Evolutionary conservation across 192 early-diverging fungal genomes (phyloP), one percentile per base, ranked within the genome.

Genomic region (Rhizophagus sp.): DNA sequence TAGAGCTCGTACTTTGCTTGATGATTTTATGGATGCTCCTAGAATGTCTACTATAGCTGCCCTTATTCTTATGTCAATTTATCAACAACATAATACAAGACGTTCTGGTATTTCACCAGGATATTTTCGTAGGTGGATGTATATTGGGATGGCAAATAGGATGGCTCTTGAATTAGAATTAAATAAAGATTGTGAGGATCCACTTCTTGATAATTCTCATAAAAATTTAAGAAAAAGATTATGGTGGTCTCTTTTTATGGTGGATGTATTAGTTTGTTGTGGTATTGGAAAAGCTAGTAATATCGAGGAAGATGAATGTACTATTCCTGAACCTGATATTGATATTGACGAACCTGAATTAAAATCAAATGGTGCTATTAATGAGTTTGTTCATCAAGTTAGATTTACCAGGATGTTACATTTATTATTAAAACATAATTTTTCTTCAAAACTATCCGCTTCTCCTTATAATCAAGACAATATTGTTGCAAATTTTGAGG

Each of bases 191-290:
- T 71, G 78, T 79, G 39, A 68, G 4, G 78, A 79, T 62, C 27
- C 66, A 7, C 10, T 27, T 25, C 22, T 67, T 67, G 36, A 27
- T 36, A 49, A 22, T 12, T 49, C 65, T n/a, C 47, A 70, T 39
- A 79, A 79, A 41, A 67, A 79, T 36, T 57, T 66, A 33, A 68
- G 78, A 61, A 68, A 66, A 71, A 50, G 67, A 13, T 61, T 79
- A 15, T 79, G 78, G 78, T 79, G 78, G 78, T 79, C 78, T 13
- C 22, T 79, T 69, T 79, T 79, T 49, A 70, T 79, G 78, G 39
- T 79, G 41, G 78, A 79, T 22, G 78, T 79, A 6, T 79, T 79
- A n/a, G 61, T 79, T 7, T 79, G 78, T 25, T 49, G 63, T 17
- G 63, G 52, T 11, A 49, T 63, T 24, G 75, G 75, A 6, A 77